phyloP scores from a whole-genome alignment of 2,329 filamentous ascomycete genomes.

The Metarhizium humberi region DNA sequence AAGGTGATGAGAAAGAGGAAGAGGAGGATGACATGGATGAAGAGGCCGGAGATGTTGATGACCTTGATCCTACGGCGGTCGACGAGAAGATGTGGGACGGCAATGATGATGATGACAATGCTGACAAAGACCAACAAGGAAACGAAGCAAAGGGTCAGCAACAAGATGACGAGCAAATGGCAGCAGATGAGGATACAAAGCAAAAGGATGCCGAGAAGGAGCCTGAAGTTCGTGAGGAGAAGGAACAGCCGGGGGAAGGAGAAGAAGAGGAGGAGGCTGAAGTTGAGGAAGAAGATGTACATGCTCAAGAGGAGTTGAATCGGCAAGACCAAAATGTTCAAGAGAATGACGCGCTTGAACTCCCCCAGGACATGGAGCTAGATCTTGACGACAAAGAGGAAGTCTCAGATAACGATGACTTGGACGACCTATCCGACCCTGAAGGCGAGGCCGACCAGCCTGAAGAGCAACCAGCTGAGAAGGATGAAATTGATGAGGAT shows the following conservation, averaged over 20 bases:
- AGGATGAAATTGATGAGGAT: constrained; percentile 27
- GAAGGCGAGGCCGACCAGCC: constrained; percentile 34
- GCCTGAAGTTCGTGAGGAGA: constrained; percentile 31
- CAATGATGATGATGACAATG: constrained; percentile 64
- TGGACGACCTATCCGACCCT: constrained; percentile 48
- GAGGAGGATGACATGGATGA: constrained; percentile 75
- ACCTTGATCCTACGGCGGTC: constrained; percentile 78
- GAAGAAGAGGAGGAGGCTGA: constrained; percentile 44
- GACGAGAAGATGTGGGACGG: constrained; percentile 99
- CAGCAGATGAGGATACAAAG: constrained; percentile 48
- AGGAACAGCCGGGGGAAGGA: constrained; percentile 19
- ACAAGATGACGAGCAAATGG: constrained; percentile 52
- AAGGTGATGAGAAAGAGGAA: constrained; percentile 54
- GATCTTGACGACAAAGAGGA: constrained; percentile 62
- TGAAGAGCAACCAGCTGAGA: constrained; percentile 22
- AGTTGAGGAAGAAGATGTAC: constrained; percentile 48
- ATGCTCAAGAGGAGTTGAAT: constrained; percentile 46
- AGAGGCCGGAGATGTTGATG: constrained; percentile 83
- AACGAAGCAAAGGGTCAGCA: constrained; percentile 63
- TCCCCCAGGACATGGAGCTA: constrained; percentile 84
- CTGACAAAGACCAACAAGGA: constrained; percentile 73
- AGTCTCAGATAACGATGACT: constrained; percentile 44
- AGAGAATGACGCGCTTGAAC: constrained; percentile 71
- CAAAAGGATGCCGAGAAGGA: constrained; percentile 35
- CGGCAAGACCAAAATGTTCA: constrained; percentile 66